A percentile compares a stretch with the other conserved stretches of the same genome.
Conservation (phyloP, 176 grass and related monocot genomes). For the maize (Zea mays) region DNA sequence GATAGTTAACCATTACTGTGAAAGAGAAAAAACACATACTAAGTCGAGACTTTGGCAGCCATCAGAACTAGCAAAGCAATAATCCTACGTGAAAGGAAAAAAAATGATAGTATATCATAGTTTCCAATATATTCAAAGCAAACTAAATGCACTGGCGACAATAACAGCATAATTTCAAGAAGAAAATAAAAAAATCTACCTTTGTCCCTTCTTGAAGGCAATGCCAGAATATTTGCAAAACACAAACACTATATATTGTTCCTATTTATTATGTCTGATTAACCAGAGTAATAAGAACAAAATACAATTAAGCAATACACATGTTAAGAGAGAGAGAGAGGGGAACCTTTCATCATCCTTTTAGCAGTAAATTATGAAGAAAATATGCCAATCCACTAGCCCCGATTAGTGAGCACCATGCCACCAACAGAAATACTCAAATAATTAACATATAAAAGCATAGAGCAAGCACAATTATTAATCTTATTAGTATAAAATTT, state of each 20-base stretch:
- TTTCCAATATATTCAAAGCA: slow-evolving; percentile 14
- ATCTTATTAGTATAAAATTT: not conserved
- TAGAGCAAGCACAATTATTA: not conserved
- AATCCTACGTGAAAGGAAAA: not conserved
- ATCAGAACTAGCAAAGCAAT: slow-evolving; percentile 15
- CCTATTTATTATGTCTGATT: not conserved
- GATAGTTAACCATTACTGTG: not conserved
- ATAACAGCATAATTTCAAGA: slow-evolving; percentile 2
- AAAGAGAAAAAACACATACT: not conserved
- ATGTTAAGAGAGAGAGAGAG: not conserved
- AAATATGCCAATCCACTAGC: not conserved
- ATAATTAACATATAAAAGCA: not conserved
- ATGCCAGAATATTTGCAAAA: not conserved
- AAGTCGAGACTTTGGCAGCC: not conserved
- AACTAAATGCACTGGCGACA: not conserved
- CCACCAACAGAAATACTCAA: slow-evolving; percentile 2
- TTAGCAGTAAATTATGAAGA: slow-evolving; percentile 4
- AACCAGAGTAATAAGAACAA: not conserved
- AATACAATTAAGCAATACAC: not conserved
- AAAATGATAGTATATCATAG: not conserved
- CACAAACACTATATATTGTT: not conserved
- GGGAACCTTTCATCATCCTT: not conserved
- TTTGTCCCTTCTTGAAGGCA: slow-evolving; percentile 9
- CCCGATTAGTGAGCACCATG: not conserved
- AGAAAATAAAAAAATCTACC: not conserved